Evolutionary conservation across 148 eudicot species (phyloP).

Genomic region (Amaranthus palmeri): DNA sequence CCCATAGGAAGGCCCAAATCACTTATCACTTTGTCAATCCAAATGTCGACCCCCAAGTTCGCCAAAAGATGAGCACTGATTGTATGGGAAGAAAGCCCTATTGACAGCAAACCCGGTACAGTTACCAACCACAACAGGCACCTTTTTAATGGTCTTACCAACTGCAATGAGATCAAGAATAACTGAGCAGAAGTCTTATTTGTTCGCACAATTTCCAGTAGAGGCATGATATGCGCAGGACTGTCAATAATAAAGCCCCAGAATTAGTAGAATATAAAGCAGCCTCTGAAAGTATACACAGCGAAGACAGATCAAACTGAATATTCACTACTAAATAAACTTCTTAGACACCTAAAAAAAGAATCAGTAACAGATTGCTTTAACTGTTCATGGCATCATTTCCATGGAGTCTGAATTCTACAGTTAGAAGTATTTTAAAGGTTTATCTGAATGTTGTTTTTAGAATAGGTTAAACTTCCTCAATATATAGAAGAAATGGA

Average conservation of each 20-base stretch:
- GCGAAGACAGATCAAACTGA: background rate
- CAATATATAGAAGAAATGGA: background rate
- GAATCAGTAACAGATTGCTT: background rate
- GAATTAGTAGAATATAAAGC: constrained; percentile 11
- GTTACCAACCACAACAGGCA: constrained; percentile 94
- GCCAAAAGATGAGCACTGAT: constrained; percentile 72
- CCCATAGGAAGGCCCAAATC: constrained; percentile 89
- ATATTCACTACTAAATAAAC: background rate
- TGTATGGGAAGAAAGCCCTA: constrained; percentile 84
- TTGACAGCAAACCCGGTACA: constrained; percentile 96
- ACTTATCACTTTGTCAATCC: constrained; percentile 73
- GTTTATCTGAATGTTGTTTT: background rate
- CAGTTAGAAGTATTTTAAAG: background rate
- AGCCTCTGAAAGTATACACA: background rate
- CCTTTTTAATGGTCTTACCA: constrained; percentile 78
- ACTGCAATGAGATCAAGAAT: constrained; percentile 81
- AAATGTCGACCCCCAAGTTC: constrained; percentile 73
- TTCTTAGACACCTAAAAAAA: too few species aligned
- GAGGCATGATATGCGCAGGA: constrained; percentile 95
- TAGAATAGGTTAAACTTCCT: background rate
- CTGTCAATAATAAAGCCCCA: constrained; percentile 45
- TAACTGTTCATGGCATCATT: background rate
- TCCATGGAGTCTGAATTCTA: background rate
- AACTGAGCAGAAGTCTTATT: constrained; percentile 84
- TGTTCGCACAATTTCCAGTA: constrained; percentile 85